Conservation (phyloP, 345 rosid species). For the Citrus sinensis region DNA sequence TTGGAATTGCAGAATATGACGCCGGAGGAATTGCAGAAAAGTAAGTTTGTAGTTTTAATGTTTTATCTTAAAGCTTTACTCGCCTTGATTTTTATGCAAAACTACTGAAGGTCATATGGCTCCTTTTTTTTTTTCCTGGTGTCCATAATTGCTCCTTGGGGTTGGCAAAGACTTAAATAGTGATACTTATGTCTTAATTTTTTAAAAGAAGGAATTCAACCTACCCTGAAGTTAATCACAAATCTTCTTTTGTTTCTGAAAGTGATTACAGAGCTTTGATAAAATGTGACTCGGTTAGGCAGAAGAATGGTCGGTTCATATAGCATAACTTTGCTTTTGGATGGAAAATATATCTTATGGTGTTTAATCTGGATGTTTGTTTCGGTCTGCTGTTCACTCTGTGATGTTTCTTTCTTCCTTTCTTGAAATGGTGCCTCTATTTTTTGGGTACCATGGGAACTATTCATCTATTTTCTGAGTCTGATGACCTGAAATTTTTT, state of each 20-base stretch:
- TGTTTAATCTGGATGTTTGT: not conserved
- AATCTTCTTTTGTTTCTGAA: not conserved
- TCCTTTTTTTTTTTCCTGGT: not conserved
- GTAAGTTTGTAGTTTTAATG: conserved; percentile 35
- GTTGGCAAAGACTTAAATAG: not conserved
- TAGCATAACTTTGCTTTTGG: not conserved
- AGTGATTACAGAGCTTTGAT: not conserved
- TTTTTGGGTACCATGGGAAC: not conserved
- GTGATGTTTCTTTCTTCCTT: not conserved
- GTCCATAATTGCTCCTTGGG: not conserved
- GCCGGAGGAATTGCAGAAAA: conserved; percentile 80
- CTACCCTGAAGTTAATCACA: not conserved
- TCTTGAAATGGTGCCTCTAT: not conserved
- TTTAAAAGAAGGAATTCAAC: not conserved
- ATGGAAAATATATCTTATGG: not conserved
- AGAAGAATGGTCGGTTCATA: not conserved
- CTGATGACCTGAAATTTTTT: not conserved
- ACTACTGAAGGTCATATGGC: not conserved
- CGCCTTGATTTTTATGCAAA: not conserved
- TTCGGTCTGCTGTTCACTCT: not conserved
- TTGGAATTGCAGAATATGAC: conserved; percentile 60
- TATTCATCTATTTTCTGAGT: not conserved
- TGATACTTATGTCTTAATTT: not conserved
- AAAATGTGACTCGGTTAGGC: not conserved
- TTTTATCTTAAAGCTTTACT: not conserved